phyloP scores from a whole-genome alignment of 2,329 filamentous ascomycete genomes.

The Fusarium papillatum region DNA sequence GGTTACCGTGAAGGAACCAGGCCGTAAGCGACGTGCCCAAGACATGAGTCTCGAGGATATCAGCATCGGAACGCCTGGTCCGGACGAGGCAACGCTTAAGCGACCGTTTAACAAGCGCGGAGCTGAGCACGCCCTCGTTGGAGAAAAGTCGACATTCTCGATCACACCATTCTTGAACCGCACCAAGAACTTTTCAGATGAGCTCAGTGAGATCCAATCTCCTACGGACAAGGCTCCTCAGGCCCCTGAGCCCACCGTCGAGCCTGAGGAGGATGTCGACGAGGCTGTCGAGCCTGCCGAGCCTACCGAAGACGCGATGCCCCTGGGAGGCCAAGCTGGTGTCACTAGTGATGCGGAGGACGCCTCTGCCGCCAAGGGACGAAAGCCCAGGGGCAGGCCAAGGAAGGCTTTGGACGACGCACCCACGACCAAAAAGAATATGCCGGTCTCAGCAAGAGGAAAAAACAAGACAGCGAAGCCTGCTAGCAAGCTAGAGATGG shows the following conservation, averaged over 20 bases:
- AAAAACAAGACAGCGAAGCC: slow-evolving; percentile 49
- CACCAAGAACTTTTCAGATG: slow-evolving; percentile 64
- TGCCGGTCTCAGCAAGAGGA: slow-evolving; percentile 48
- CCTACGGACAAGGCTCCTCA: slow-evolving; percentile 31
- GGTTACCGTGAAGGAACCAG: slow-evolving; percentile 41
- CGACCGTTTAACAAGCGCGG: slow-evolving; percentile 68
- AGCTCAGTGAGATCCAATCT: slow-evolving; percentile 46
- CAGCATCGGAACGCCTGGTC: slow-evolving; percentile 61
- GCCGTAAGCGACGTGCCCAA: slow-evolving; percentile 61
- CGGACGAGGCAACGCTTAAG: slow-evolving; percentile 56
- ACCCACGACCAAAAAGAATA: slow-evolving; percentile 61
- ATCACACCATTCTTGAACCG: slow-evolving; percentile 94
- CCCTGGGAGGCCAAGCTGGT: slow-evolving; percentile 20
- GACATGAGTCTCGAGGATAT: slow-evolving; percentile 61
- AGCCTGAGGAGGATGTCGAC: slow-evolving; percentile 46
- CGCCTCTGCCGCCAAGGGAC: slow-evolving; percentile 25
- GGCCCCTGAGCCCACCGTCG: slow-evolving; percentile 47
- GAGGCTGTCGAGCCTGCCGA: slow-evolving; percentile 19
- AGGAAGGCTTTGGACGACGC: slow-evolving; percentile 60
- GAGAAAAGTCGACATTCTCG: slow-evolving; percentile 93
- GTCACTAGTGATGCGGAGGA: slow-evolving; percentile 18
- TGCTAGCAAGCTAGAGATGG: slow-evolving; percentile 52
- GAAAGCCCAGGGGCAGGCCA: slow-evolving; percentile 60
- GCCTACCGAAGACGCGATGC: slow-evolving; percentile 15
- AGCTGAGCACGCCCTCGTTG: slow-evolving; percentile 66